Percentiles rank a stretch among this genome's conserved stretches.
These are phyloP conservation scores for Hypoxylon crocopeplum DNA, from an alignment of 495 filamentous ascomycete species.

Conservation along the genomic window DNA sequence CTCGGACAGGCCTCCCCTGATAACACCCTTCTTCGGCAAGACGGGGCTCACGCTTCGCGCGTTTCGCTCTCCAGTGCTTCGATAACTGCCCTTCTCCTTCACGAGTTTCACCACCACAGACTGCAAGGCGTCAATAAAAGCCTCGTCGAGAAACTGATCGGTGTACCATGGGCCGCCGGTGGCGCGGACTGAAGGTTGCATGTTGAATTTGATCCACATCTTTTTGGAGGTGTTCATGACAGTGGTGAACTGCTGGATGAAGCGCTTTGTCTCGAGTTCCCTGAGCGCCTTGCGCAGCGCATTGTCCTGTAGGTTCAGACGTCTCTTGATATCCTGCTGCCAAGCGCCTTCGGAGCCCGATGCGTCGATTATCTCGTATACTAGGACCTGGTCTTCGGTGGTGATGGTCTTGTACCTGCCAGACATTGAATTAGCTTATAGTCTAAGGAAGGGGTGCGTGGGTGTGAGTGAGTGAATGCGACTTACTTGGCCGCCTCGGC, in stretches of 20 bases:
- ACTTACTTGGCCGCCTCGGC: slow-evolving; percentile 76
- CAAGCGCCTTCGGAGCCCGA: slow-evolving; percentile 84
- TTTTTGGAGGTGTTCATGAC: slow-evolving; percentile 72
- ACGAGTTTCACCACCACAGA: slow-evolving; percentile 74
- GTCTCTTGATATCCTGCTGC: slow-evolving; percentile 77
- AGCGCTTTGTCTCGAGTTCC: slow-evolving; percentile 68
- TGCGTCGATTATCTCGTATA: slow-evolving; percentile 86
- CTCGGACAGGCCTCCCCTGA: slow-evolving; percentile 45
- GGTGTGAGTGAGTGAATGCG: too few species aligned
- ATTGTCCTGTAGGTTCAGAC: slow-evolving; percentile 79
- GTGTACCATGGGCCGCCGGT: slow-evolving; percentile 95
- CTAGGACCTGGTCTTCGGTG: slow-evolving; percentile 72
- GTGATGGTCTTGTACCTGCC: slow-evolving; percentile 68
- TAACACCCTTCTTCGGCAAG: slow-evolving; percentile 52
- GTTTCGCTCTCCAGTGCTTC: slow-evolving; percentile 41
- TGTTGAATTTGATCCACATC: slow-evolving; percentile 81
- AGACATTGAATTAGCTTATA: background rate
- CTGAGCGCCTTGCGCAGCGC: slow-evolving; percentile 78
- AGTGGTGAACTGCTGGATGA: slow-evolving; percentile 65
- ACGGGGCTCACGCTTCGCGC: slow-evolving; percentile 34
- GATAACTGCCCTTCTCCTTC: slow-evolving; percentile 70
- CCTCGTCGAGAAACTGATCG: slow-evolving; percentile 82
- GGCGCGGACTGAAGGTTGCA: slow-evolving; percentile 82
- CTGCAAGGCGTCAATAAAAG: slow-evolving; percentile 77
- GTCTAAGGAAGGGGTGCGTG: too few species aligned